Evolutionary conservation across 2,329 filamentous ascomycete genomes (phyloP), one percentile per base, ranked within the genome.

Genomic region (Corynespora cassiicola): DNA sequence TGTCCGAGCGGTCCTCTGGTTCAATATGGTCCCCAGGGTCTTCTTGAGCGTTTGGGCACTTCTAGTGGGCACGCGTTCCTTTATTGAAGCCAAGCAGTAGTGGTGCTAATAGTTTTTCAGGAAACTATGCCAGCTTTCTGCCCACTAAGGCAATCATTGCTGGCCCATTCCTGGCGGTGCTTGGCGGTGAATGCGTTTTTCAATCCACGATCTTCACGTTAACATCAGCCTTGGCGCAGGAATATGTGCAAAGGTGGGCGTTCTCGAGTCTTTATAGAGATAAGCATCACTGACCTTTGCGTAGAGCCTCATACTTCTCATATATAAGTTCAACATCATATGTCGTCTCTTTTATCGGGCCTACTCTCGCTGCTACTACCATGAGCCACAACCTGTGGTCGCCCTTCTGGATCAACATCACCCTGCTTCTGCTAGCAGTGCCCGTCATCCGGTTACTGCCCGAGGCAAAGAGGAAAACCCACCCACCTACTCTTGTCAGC

Each of bases 111-210:
- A n/a, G 5, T 26, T n/a, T 21, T 7, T 6, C 16, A 59, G 65
- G 65, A 4, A 46, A 59, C 26, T 58, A 52, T 33, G 24, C 43
- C 10, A 37, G 53, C 17, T 19, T 56, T 8, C 31, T 70, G 3
- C 61, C 62, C 1, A 59, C 61, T 1, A 56, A 58, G 22, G 48
- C 58, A 2, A 65, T 70, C 20, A 48, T 68, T 18, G 49, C 47
- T 0, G 55, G 57, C 1, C 64, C 66, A 0, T 58, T 66, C 14
- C 43, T 66, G 10, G 50, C 58, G 9, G 28, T 68, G 0, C 31
- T 70, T 5, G 66, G 66, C 5, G 60, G 63, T 3, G 63, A 68
- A 30, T 70, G 66, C 29, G 65, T 68, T 3, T 59, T 70, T 23
- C 54, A 58, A 12, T 67, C 65, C 1, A 63, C 63, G 1, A 44